Base-by-base conservation (phyloP, 306 rosid genomes). In the Castanea crenata region DNA sequence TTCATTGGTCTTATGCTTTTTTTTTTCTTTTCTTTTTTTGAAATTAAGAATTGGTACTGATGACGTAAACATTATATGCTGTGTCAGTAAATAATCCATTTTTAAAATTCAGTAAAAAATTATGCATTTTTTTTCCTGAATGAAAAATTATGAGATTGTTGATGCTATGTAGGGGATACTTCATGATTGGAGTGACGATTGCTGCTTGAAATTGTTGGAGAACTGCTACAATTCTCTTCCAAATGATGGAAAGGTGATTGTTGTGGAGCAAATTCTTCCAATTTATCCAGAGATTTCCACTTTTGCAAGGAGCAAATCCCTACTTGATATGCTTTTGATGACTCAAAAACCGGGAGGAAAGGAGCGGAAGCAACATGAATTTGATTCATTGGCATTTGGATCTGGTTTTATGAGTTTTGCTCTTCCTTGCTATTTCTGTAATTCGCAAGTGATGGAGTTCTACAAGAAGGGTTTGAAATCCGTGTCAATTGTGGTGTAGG, bases 391-490 rank as follows among this genome's bases (percentile, higher is more conserved):
- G 55, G 91, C 87, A 57, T 87, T 61, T n/a, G 83, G 35, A 19
- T 86, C 92, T 65, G 89, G 94, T 16, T 90, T 90, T 69, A 68
- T 79, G 2, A 87, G 88, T 59, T 73, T 91, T 59, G 76, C 38
- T 76, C 85, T 78, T 78, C 79, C 72, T 10, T 81, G 89, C n/a
- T 77, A 11, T 73, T 80, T 80, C 2, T 68, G 67, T n/a, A 80
- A 78, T 64, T 71, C 74, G 5, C 86, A 90, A 88, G 55, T 90
- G 32, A 88, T 91, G 84, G 92, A 88, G 79, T 86, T 91, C 76
- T 83, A 80, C 21, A 91, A 91, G 83, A 80, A 41, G 46, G 11
- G 11, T 41, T 7, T 38, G 46, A 38, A 7, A 7, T 38, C 46
- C 46, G 46, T 38, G 8, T 38, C 46, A 38, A 7, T 7, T 38